These are phyloP conservation scores for Castanopsis chinensis DNA, from an alignment of 306 rosid species.

Conservation along the genomic window DNA sequence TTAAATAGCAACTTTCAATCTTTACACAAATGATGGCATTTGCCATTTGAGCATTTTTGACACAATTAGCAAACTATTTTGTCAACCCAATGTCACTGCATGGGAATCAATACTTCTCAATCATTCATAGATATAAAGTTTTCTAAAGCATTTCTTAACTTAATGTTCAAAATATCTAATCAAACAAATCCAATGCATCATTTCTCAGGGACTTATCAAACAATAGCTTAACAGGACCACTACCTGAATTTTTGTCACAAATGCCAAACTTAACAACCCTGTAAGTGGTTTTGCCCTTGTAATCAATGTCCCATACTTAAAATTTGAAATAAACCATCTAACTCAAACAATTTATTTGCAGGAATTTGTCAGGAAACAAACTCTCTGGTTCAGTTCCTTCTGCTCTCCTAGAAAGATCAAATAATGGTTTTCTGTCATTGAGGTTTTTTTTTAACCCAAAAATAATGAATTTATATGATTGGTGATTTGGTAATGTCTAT, in stretches of 20 bases:
- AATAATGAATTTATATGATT: no score
- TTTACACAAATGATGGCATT: background rate
- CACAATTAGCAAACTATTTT: background rate
- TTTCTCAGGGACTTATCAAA: background rate
- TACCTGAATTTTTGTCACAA: slow-evolving; percentile 36
- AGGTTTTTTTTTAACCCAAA: slow-evolving; percentile 27
- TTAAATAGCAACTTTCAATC: background rate
- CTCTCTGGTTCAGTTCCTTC: slow-evolving; percentile 41
- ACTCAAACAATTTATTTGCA: slow-evolving; percentile 4
- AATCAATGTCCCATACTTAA: background rate
- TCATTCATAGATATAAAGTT: background rate
- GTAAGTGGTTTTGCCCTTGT: slow-evolving; percentile 33
- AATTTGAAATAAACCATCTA: background rate
- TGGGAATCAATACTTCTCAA: background rate
- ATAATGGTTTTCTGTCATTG: slow-evolving; percentile 30
- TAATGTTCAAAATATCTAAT: background rate
- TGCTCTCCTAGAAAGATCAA: slow-evolving; percentile 29
- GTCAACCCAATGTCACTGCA: background rate
- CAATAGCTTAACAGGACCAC: slow-evolving; percentile 22
- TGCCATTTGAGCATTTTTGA: background rate
- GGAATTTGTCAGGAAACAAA: slow-evolving; percentile 41
- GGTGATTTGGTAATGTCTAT: no score
- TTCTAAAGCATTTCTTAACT: background rate
- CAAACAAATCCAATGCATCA: background rate
- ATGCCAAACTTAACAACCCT: slow-evolving; percentile 34